Percentiles rank a stretch among this genome's conserved stretches.
These are phyloP conservation scores for Laetiporus sulphureus DNA, from an alignment of 1,284 basidiomycete species.

Conservation along the genomic window DNA sequence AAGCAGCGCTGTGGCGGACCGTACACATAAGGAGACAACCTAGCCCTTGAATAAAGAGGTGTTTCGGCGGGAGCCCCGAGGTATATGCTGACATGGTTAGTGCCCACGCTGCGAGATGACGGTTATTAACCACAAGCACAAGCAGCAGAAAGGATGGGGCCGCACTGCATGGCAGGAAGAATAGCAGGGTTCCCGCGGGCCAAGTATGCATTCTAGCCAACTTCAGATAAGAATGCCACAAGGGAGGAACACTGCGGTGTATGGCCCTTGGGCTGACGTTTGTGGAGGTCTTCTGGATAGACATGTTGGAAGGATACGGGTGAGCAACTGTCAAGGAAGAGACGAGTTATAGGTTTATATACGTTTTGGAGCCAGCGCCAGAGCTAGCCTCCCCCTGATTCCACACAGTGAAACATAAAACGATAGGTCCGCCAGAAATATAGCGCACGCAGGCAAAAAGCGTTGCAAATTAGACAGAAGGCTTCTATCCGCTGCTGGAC, in stretches of 20 bases:
- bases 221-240: slow-evolving; percentile 10
- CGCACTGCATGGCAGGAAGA: slow-evolving; percentile 29
- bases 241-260: background rate
- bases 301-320: too few relatives aligned
- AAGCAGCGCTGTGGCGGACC: slow-evolving; percentile 26
- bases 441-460: too few relatives aligned
- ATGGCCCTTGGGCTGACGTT: too few relatives aligned
- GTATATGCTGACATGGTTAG: slow-evolving; percentile 21
- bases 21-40: slow-evolving; percentile 19
- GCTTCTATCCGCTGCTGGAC: too few relatives aligned
- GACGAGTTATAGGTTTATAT: too few relatives aligned
- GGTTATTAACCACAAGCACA: background rate
- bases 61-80: slow-evolving; percentile 9
- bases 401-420: too few relatives aligned
- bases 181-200: slow-evolving; percentile 24
- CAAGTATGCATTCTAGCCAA: slow-evolving; percentile 28
- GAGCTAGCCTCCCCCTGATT: too few relatives aligned
- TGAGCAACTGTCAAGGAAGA: too few relatives aligned
- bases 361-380: too few relatives aligned
- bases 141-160: background rate
- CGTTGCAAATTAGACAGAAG: too few relatives aligned
- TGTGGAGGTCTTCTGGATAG: too few relatives aligned
- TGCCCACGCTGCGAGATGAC: slow-evolving; percentile 16
- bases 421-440: too few relatives aligned
- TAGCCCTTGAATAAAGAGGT: slow-evolving; percentile 13